Percentiles rank a stretch among this genome's conserved stretches.
phyloP scores from a whole-genome alignment of 768 basidiomycete species.

The Paxillus rubicundulus region DNA sequence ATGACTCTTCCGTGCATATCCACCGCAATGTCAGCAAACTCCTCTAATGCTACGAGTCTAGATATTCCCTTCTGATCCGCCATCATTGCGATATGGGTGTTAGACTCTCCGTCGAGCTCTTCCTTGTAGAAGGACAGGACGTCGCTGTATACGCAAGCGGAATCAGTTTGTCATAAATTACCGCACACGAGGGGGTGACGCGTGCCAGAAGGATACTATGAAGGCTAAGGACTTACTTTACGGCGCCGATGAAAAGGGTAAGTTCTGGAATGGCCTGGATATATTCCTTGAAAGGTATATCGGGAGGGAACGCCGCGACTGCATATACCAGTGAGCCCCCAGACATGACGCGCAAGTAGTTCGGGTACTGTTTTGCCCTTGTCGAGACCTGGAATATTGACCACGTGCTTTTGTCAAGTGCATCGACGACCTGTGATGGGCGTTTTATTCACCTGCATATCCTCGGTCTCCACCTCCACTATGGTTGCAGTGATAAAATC shows the following conservation, averaged over 20 bases:
- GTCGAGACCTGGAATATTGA: conserved; percentile 16
- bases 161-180: no score
- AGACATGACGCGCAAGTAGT: conserved; percentile 27
- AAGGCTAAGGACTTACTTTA: conserved; percentile 32
- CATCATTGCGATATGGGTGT: conserved; percentile 32
- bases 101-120: conserved; percentile 31
- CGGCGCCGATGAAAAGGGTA: conserved; percentile 31
- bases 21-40: conserved; percentile 22
- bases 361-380: conserved; percentile 25
- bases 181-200: no score
- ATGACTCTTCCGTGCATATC: conserved; percentile 14
- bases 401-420: background rate
- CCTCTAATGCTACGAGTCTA: conserved; percentile 25
- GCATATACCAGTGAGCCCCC: conserved; percentile 36
- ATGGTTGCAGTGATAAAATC: conserved; percentile 35
- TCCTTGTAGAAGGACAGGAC: conserved; percentile 40
- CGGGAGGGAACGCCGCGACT: conserved; percentile 35
- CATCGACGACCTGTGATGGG: background rate
- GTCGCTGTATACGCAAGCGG: conserved; percentile 27
- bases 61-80: conserved; percentile 18
- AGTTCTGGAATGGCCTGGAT: conserved; percentile 40
- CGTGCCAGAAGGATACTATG: no score
- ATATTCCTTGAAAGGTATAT: conserved; percentile 32
- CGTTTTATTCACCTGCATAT: conserved; percentile 23
- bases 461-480: conserved; percentile 31